phyloP scores from a whole-genome alignment of 805 yeast genomes.

The Candida tibetensis region DNA sequence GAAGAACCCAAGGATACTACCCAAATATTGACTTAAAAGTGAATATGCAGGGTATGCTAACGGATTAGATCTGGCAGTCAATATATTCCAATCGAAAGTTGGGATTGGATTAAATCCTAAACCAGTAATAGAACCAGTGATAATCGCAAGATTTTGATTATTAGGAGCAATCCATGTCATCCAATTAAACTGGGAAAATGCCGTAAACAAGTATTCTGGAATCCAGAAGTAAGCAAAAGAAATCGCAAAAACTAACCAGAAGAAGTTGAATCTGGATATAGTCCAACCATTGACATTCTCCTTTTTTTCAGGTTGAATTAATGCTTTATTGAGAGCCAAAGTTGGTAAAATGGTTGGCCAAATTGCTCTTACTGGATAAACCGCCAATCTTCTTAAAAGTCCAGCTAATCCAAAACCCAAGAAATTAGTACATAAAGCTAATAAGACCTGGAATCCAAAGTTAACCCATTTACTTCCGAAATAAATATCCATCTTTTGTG shows the following conservation, averaged over 20 bases:
- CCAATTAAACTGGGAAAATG: conserved; percentile 29
- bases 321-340: conserved; percentile 27
- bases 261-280: conserved; percentile 23
- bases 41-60: conserved; percentile 25
- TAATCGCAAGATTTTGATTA: conserved; percentile 20
- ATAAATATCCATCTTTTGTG: conserved; percentile 15
- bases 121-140: conserved; percentile 25
- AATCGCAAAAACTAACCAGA: conserved; percentile 10
- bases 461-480: conserved; percentile 28
- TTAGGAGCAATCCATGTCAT: conserved; percentile 29
- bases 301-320: conserved; percentile 22
- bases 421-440: conserved; percentile 23
- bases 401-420: conserved; percentile 34
- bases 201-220: conserved; percentile 25
- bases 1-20: conserved; percentile 21
- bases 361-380: conserved; percentile 49
- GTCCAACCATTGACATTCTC: conserved; percentile 33
- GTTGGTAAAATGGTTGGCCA: conserved; percentile 48
- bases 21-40: conserved; percentile 21
- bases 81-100: conserved; percentile 27
- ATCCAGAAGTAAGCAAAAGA: conserved; percentile 30
- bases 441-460: conserved; percentile 24
- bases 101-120: conserved; percentile 32
- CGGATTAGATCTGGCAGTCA: conserved; percentile 10
- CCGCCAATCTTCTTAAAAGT: conserved; percentile 30